These are phyloP conservation scores for Naganishia onofrii DNA, from an alignment of 768 basidiomycete species.

Conservation along the genomic window DNA sequence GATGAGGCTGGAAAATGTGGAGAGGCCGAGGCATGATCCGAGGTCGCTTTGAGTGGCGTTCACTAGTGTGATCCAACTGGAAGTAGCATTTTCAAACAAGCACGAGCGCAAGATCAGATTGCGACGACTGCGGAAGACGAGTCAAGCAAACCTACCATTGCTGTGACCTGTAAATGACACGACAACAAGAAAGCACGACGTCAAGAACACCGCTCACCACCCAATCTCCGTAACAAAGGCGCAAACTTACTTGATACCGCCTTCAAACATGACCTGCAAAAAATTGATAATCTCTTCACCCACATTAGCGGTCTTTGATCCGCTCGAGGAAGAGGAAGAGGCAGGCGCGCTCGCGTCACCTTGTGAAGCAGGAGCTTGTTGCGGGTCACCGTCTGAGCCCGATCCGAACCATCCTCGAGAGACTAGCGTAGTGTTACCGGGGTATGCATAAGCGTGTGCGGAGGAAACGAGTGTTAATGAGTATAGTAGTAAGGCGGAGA, in stretches of 20 bases:
- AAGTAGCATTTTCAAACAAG: too few species aligned
- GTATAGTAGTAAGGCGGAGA: not conserved
- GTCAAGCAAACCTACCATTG: conserved; percentile 2
- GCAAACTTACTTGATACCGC: conserved; percentile 12
- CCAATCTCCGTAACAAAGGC: not conserved
- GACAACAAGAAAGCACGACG: not conserved
- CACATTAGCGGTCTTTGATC: not conserved
- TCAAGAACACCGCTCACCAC: not conserved
- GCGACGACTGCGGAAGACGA: not conserved
- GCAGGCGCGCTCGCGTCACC: not conserved
- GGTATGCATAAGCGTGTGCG: not conserved
- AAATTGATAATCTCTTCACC: conserved; percentile 10
- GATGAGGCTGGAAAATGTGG: conserved; percentile 38
- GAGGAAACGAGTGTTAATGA: not conserved
- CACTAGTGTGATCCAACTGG: conserved; percentile 45
- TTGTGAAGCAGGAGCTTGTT: not conserved
- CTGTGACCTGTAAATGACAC: not conserved
- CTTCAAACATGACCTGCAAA: conserved; percentile 18
- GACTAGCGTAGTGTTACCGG: not conserved
- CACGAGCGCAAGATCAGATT: not conserved
- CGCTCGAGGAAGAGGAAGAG: not conserved
- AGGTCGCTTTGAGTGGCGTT: conserved; percentile 50
- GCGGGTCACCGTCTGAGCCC: not conserved
- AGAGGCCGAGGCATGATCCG: conserved; percentile 44
- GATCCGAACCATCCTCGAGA: not conserved